Evolutionary conservation across 164 flowering plant species (phyloP).

Genomic region (Kalanchoe fedtschenkoi): DNA sequence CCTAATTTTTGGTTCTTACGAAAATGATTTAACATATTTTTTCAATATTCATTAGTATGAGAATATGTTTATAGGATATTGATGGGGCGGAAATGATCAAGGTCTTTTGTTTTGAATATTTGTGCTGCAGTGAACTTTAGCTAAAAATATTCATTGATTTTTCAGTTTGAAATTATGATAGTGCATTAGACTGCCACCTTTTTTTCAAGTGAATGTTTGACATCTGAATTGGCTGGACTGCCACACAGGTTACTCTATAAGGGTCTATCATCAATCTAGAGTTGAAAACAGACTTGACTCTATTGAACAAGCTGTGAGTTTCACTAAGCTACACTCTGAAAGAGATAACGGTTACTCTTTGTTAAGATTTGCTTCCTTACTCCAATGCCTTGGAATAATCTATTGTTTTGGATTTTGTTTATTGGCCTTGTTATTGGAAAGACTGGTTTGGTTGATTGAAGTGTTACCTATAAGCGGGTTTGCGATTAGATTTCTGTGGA

Average conservation of each 20-base stretch:
- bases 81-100: too few relatives aligned
- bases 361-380: not conserved
- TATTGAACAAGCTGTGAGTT: conserved; percentile 77
- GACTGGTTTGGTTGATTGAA: not conserved
- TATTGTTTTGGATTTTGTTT: not conserved
- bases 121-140: not conserved
- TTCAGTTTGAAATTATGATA: not conserved
- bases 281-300: conserved; percentile 72
- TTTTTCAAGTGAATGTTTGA: not conserved
- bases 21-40: not conserved
- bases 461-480: too few relatives aligned
- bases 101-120: not conserved
- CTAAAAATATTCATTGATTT: not conserved
- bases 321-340: not conserved
- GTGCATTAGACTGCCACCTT: not conserved
- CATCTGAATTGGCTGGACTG: not conserved
- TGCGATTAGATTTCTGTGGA: too few relatives aligned
- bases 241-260: conserved; percentile 66
- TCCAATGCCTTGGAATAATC: not conserved
- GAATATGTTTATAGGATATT: too few relatives aligned
- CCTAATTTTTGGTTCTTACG: not conserved
- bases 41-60: too few relatives aligned
- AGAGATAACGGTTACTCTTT: not conserved
- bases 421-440: not conserved
- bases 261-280: conserved; percentile 54